phyloP scores from a whole-genome alignment of 805 yeast species.

The Candida golubevii region DNA sequence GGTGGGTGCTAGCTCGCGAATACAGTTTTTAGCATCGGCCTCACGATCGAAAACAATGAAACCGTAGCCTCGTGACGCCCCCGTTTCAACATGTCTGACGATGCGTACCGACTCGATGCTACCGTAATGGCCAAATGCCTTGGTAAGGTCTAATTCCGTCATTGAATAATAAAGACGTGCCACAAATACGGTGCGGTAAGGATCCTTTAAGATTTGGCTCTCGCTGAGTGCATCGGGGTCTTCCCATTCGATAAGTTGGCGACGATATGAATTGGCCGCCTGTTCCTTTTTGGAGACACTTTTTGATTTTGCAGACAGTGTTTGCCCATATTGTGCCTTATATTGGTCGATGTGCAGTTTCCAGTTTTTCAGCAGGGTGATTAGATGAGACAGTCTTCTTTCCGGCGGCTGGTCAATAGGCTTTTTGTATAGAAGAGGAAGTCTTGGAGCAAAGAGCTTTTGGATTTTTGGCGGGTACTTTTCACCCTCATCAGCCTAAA shows the following conservation, averaged over 20 bases:
- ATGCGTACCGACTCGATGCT: slow-evolving; percentile 53
- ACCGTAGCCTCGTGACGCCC: slow-evolving; percentile 75
- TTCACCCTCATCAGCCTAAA: slow-evolving; percentile 16
- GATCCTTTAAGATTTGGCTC: slow-evolving; percentile 43
- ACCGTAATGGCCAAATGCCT: slow-evolving; percentile 62
- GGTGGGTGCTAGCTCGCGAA: slow-evolving; percentile 48
- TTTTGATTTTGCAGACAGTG: not conserved
- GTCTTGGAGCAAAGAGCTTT: slow-evolving; percentile 52
- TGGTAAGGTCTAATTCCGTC: slow-evolving; percentile 65
- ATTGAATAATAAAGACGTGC: slow-evolving; percentile 63
- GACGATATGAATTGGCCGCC: slow-evolving; percentile 9
- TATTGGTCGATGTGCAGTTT: slow-evolving; percentile 25
- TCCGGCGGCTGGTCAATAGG: slow-evolving; percentile 50
- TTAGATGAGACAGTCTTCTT: slow-evolving; percentile 41
- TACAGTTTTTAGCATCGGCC: slow-evolving; percentile 57
- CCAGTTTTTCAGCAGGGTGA: slow-evolving; percentile 44
- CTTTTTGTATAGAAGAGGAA: slow-evolving; percentile 47
- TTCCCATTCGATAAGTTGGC: slow-evolving; percentile 19
- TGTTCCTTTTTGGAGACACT: slow-evolving; percentile 3
- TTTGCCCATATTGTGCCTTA: slow-evolving; percentile 18
- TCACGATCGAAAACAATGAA: slow-evolving; percentile 68
- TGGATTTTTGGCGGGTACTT: slow-evolving; percentile 41
- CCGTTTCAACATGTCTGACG: slow-evolving; percentile 30
- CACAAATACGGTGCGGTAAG: slow-evolving; percentile 73
- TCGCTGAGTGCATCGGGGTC: slow-evolving; percentile 16